Evolutionary conservation across 352 stramenopile species (phyloP).

Genomic region (Halophytophthora polymorphica): DNA sequence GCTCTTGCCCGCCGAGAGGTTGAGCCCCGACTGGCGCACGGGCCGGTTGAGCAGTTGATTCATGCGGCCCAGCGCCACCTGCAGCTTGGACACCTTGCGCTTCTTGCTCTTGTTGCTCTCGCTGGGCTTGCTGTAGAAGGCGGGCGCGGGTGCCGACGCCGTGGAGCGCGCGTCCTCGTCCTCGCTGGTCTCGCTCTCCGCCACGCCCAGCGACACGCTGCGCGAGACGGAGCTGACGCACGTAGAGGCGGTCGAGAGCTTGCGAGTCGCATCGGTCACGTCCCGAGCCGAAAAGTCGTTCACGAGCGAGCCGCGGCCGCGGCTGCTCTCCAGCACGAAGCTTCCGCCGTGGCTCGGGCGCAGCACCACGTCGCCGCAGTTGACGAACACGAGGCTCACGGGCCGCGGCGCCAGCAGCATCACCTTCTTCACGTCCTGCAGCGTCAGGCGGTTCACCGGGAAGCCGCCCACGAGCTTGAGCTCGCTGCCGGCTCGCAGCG

Average conservation of each 20-base stretch:
- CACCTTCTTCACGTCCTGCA: conserved; percentile 74
- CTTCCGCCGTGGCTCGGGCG: conserved; percentile 18
- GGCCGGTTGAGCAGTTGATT: conserved; percentile 73
- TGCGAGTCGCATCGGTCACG: neutral
- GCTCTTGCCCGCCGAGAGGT: conserved; percentile 56
- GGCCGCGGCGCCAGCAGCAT: conserved; percentile 72
- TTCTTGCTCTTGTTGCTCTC: conserved; percentile 45
- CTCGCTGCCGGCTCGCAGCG: conserved; percentile 59
- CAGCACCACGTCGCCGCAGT: conserved; percentile 45
- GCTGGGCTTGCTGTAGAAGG: conserved; percentile 30
- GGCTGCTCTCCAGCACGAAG: conserved; percentile 19
- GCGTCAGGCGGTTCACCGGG: conserved; percentile 62
- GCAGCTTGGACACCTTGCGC: conserved; percentile 67
- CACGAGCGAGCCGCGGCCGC: conserved; percentile 31
- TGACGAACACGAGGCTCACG: conserved; percentile 79
- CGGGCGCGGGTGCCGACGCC: conserved; percentile 11
- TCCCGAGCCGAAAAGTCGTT: conserved; percentile 25
- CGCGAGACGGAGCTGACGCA: conserved; percentile 14
- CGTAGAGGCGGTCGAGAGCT: conserved; percentile 16
- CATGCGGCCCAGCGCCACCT: conserved; percentile 59
- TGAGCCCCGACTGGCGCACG: conserved; percentile 65
- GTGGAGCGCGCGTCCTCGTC: conserved; percentile 14
- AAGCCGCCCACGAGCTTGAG: conserved; percentile 76
- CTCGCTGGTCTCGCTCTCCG: conserved; percentile 20
- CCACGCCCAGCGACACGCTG: conserved; percentile 22